Percentiles rank a stretch among this genome's conserved stretches.
Evolutionary conservation across 345 rosid species (phyloP).

Genomic region (Excoecaria cochinchinensis): DNA sequence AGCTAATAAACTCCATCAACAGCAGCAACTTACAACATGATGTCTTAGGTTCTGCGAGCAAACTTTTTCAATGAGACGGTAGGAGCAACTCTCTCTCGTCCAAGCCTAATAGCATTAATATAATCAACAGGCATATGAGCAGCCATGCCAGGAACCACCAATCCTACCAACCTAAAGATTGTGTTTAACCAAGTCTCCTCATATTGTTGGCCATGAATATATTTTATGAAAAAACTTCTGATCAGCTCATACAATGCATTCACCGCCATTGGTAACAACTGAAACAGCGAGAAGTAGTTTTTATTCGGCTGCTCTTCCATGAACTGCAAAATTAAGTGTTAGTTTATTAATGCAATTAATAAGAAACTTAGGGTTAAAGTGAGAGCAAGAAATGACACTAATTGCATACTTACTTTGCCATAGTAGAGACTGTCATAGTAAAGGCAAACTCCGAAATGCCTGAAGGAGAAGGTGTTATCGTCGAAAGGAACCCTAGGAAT

Average conservation of each 20-base stretch:
- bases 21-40: no score
- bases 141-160: constrained; percentile 61
- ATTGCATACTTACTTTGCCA: neutral
- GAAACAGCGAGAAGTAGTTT: no score
- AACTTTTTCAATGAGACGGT: neutral
- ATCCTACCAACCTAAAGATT: constrained; percentile 48
- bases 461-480: constrained; percentile 60
- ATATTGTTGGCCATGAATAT: constrained; percentile 53
- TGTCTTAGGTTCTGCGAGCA: neutral
- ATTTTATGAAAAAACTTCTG: constrained; percentile 53
- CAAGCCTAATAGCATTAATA: constrained; percentile 73
- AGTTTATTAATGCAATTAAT: no score
- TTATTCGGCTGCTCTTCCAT: no score
- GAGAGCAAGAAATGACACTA: no score
- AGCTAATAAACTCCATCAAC: no score
- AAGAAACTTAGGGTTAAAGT: no score
- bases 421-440: constrained; percentile 66
- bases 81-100: constrained; percentile 22
- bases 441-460: constrained; percentile 79
- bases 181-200: constrained; percentile 67
- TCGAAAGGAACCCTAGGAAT: constrained; percentile 84
- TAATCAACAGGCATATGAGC: constrained; percentile 68
- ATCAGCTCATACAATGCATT: constrained; percentile 55
- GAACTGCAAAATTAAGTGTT: no score
- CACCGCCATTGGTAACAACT: no score